Base-by-base conservation (phyloP, 441 rosid genomes). In the Arabidopsis lyrata region DNA sequence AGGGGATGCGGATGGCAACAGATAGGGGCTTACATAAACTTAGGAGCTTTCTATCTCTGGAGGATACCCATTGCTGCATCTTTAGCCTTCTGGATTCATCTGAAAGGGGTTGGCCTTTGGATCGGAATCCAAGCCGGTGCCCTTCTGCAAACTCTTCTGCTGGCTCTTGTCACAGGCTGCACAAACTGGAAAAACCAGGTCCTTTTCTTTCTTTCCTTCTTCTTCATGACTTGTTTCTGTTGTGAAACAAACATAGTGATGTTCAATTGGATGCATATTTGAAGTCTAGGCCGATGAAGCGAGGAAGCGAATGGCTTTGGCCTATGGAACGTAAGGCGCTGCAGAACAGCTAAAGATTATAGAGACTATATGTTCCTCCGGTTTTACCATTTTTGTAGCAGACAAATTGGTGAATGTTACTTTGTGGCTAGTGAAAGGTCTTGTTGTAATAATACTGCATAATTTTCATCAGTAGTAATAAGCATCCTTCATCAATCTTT, bases 1-100 rank as follows among this genome's bases (percentile, higher is more conserved):
- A 83, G 91, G 72, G 90, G 87, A 57, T 81, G 83, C 4, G 91
- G 94, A 49, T 81, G 88, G 91, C 94, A 88, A 75, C 78, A 84
- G 42, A 69, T 87, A 29, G 94, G 91, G 60, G 89, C 91, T 35
- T 88, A 82, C 74, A 76, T 85, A 6, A 86, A 87, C 72, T 84
- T 88, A 14, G 84, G 75, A 50, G 82, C 94, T 15, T 87, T 78
- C 58, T 88, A 88, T 68, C 74, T 80, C 3, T 82, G 79, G 63
- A 88, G 94, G 45, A 74, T 85, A 57, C 94, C 91, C 9, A 53
- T 83, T 29, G 84, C 87, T 11, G 83, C 70, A 14, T n/a, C 65
- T 3, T 70, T 87, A 71, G 91, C 85, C 14, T 88, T 88, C 61
- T 78, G 83, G 85, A 7, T 72, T 52, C 31, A 83, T 34, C 12